Base-by-base conservation (phyloP, 1,284 basidiomycete genomes). In the Chondrostereum purpureum region DNA sequence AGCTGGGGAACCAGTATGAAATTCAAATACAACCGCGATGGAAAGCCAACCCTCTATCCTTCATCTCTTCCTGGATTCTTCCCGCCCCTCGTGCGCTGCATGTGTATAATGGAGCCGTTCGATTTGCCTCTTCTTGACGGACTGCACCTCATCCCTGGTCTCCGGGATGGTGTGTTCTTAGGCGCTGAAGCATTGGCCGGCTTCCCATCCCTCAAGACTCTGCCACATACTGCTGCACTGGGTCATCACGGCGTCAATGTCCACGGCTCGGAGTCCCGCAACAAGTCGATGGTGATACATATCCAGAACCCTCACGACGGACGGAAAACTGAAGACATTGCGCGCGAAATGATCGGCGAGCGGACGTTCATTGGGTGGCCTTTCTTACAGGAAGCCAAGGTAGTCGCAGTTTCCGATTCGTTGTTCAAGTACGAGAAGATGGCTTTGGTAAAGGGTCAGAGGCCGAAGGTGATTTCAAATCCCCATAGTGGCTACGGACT, bases 61-160 rank as follows among this genome's bases (percentile, higher is more conserved):
- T 95, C 93, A 0, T 95, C 95, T 1, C 69, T 96, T 1, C 92
- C 92, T 0, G 90, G 92, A 4, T 92, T 96, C 70, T 96, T 99
- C 75, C 94, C 96, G 1, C 77, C 91, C 38, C 69, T 99, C n/a
- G 68, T 82, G 47, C 80, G 87, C 35, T 95, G 87, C 57, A 82
- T 77, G 21, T 94, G 91, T 62, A 68, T 67, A 44, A 88, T 83
- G 74, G 80, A 85, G 53, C 68, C 81, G 1, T 99, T 92, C 69
- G 72, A 91, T 49, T 74, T 99, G 6, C 96, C 96, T 0, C 91
- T 83, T 0, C 73, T 99, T 21, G 83, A 90, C 53, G 94, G 91
- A 1, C 73, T 94, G 5, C 82, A 92, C 53, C 78, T 97, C 38
- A 75, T 95, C 39, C 78, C 88, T 43, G 94, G 94, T 3, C 78